phyloP scores from a whole-genome alignment of 2,329 filamentous ascomycete species.

The Sarocladium strictum region DNA sequence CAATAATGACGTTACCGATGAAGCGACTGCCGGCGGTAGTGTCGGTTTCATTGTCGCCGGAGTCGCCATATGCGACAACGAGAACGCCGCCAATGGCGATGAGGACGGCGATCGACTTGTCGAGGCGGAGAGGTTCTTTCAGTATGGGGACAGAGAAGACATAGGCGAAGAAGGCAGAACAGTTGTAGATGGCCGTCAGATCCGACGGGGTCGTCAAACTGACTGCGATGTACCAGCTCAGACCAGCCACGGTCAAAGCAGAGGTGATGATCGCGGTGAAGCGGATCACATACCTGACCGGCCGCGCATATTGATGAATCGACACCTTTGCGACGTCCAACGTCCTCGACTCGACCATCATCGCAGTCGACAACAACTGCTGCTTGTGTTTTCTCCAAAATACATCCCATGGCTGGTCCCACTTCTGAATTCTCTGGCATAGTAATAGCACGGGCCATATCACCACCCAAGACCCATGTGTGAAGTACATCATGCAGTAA shows the following conservation, averaged over 20 bases:
- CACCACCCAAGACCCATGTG: conserved; percentile 87
- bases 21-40: conserved; percentile 57
- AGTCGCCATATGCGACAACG: conserved; percentile 90
- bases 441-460: conserved; percentile 83
- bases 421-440: conserved; percentile 73
- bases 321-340: conserved; percentile 54
- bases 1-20: conserved; percentile 87
- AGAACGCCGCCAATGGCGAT: conserved; percentile 87
- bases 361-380: conserved; percentile 47
- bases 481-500: conserved; percentile 99
- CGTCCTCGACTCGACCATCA: conserved; percentile 81
- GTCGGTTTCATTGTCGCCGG: conserved; percentile 35
- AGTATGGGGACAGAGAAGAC: conserved; percentile 90
- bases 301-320: conserved; percentile 30
- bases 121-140: conserved; percentile 73
- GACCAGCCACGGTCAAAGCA: conserved; percentile 81
- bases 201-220: conserved; percentile 89
- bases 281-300: conserved; percentile 64
- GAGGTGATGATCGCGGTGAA: conserved; percentile 79
- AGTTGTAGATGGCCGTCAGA: conserved; percentile 98
- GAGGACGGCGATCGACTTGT: conserved; percentile 80
- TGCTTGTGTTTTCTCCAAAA: conserved; percentile 70
- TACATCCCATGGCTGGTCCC: conserved; percentile 68
- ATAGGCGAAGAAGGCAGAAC: conserved; percentile 97
- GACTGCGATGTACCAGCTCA: conserved; percentile 94